Percentiles rank a stretch among this genome's conserved stretches.
Evolutionary conservation across 2,329 filamentous ascomycete genomes (phyloP).

Genomic region (Venturia aucupariae): DNA sequence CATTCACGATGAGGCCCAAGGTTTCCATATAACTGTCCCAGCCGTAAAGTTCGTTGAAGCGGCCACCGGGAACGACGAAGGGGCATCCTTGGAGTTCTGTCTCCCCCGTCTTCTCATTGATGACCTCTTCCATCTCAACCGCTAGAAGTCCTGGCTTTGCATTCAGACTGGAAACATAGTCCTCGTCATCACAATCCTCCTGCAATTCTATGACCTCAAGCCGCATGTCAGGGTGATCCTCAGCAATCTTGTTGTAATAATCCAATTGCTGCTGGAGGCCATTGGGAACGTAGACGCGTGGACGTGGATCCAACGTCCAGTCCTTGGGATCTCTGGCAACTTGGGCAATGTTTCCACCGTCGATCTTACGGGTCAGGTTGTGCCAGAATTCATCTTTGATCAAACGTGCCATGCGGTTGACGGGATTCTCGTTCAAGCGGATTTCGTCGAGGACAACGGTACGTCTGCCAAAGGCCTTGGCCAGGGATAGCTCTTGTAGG

Average conservation of each 20-base stretch:
- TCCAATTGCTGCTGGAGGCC: constrained; percentile 80
- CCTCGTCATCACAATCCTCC: constrained; percentile 62
- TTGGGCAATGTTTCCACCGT: constrained; percentile 75
- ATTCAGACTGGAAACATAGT: constrained; percentile 76
- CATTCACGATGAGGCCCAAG: constrained; percentile 75
- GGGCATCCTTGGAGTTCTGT: constrained; percentile 69
- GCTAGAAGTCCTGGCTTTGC: constrained; percentile 81
- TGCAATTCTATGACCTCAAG: constrained; percentile 78
- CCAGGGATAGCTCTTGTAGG: constrained; percentile 85
- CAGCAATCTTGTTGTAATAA: constrained; percentile 77
- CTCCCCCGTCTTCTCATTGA: constrained; percentile 57
- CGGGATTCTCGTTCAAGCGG: constrained; percentile 89
- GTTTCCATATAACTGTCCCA: constrained; percentile 99
- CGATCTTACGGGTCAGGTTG: constrained; percentile 78
- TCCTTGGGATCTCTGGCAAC: constrained; percentile 90
- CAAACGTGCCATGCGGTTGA: constrained; percentile 74
- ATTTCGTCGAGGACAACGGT: constrained; percentile 86
- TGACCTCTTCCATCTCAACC: constrained; percentile 72
- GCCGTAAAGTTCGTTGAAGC: constrained; percentile 97
- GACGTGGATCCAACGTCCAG: constrained; percentile 82
- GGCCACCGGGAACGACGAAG: constrained; percentile 93
- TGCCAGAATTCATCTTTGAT: constrained; percentile 92
- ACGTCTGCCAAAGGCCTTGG: constrained; percentile 81
- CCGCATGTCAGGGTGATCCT: constrained; percentile 69
- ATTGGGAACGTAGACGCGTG: constrained; percentile 80